Evolutionary conservation across 164 flowering plant species (phyloP).

Genomic region (Buxus sempervirens): DNA sequence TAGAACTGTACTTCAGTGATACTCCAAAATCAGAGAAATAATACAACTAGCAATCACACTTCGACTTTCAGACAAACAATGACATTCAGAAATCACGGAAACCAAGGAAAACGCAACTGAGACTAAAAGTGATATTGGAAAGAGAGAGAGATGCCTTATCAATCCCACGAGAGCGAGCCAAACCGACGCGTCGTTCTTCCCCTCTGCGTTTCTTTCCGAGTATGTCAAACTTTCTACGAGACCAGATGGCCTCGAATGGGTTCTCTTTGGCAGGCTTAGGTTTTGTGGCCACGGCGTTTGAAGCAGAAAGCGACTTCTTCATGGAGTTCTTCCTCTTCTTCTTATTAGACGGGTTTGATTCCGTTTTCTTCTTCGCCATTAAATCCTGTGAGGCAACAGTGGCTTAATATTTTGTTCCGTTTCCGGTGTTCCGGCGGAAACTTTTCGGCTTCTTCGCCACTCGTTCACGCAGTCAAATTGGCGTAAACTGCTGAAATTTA

Average conservation of each 20-base stretch:
- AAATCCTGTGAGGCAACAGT: not conserved
- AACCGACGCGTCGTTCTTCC: slow-evolving; percentile 78
- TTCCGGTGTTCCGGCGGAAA: too few species aligned
- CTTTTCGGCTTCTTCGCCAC: too few species aligned
- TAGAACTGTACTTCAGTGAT: not conserved
- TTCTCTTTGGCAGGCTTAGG: slow-evolving; percentile 39
- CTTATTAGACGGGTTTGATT: slow-evolving; percentile 1
- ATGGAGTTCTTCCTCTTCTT: slow-evolving; percentile 32
- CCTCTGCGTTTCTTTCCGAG: slow-evolving; percentile 93
- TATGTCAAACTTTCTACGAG: slow-evolving; percentile 79
- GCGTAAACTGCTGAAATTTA: too few species aligned
- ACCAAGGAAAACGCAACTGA: not conserved
- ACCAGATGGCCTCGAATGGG: slow-evolving; percentile 89
- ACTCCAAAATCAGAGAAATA: not conserved
- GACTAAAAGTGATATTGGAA: not conserved
- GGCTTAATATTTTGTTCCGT: too few species aligned
- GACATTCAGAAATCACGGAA: not conserved
- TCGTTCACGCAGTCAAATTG: too few species aligned
- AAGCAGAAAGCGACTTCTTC: slow-evolving; percentile 39
- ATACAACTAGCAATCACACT: not conserved
- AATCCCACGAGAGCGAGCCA: slow-evolving; percentile 69
- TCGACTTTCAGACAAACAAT: not conserved
- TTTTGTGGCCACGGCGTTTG: slow-evolving; percentile 56
- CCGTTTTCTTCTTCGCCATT: slow-evolving; percentile 43
- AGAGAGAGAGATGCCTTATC: slow-evolving; percentile 46